Base-by-base conservation (phyloP, 1,284 basidiomycete species). In the Cystobasidiaceae sp. region DNA sequence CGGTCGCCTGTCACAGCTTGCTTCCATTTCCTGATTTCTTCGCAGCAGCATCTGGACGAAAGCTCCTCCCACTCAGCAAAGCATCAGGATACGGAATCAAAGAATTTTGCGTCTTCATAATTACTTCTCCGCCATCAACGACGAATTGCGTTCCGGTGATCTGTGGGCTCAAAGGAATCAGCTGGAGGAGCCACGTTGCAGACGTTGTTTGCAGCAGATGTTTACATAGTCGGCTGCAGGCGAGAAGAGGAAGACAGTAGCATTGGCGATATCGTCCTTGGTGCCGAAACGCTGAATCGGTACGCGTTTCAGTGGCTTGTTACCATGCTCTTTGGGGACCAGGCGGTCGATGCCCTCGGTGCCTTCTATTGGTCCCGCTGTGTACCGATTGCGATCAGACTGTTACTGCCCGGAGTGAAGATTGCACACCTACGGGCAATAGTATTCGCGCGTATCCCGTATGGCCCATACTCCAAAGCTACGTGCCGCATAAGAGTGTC, bases 361-460 rank as follows among this genome's bases (percentile, higher is more conserved):
- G 21, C 82, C 85, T 2, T 78, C 82, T 68, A 97, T 94, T 8
- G 90, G 87, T 0, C 83, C 73, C 0, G 73, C 72, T 17, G 69
- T 69, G 23, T 43, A n/a, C 5, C 68, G 68, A 23, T 59, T 44
- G 21, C 1, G 8, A 13, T 13, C 5, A 15, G 13, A 27, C 45
- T 17, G 23, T 8, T 33, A 39, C 37, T 39, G 37, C n/a, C 11
- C 19, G 32, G 19, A n/a, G 37, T 7, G 13, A 27, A 27, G n/a
- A 25, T 11, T 23, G n/a, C 21, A n/a, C 37, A 72, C 76, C 74
- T 61, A 78, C 75, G 61, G 6, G 61, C 61, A 15, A 57, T 49
- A 8, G 94, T 88, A 75, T 97, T 97, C 39, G 89, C 90, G 57
- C 93, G 86, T 34, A 97, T 86, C n/a, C 93, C 94, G 71, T 86